Conservation (phyloP, 176 grass and related monocot genomes). For the Aegilops umbellulata region DNA sequence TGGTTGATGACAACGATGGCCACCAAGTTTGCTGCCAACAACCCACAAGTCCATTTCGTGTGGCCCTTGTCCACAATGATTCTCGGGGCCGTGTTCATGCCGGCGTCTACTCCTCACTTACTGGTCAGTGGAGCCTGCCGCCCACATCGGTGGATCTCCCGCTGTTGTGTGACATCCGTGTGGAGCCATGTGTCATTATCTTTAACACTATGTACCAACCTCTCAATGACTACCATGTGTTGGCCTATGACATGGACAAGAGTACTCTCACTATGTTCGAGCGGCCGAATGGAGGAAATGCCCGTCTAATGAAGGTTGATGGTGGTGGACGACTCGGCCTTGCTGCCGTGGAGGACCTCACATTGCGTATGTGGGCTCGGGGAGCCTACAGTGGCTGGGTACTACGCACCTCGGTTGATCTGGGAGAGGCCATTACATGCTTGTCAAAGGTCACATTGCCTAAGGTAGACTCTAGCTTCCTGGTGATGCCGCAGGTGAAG, state of each 20-base stretch:
- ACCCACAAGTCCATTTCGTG: background rate
- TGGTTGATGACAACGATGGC: background rate
- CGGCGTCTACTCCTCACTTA: background rate
- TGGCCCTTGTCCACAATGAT: background rate
- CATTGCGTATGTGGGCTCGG: slow-evolving; percentile 5
- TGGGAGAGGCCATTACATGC: background rate
- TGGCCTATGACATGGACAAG: slow-evolving; percentile 1
- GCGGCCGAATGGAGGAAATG: slow-evolving; percentile 11
- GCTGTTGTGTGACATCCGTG: background rate
- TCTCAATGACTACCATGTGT: background rate
- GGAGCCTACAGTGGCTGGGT: background rate
- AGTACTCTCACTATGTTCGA: background rate
- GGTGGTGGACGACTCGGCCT: slow-evolving; percentile 31
- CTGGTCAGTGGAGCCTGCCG: background rate
- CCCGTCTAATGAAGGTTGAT: slow-evolving; percentile 12
- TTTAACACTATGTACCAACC: background rate
- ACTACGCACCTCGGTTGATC: background rate
- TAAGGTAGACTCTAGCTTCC: background rate
- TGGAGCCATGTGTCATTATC: background rate
- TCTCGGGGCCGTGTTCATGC: background rate
- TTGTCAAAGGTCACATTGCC: background rate
- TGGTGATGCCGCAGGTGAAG: background rate
- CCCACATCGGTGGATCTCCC: background rate
- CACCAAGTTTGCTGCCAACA: background rate
- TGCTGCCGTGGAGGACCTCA: slow-evolving; percentile 15